Percentiles rank a stretch among this genome's conserved stretches.
These are phyloP conservation scores for Ophiostoma ips DNA, from an alignment of 2,329 filamentous ascomycete genomes.

Conservation along the genomic window DNA sequence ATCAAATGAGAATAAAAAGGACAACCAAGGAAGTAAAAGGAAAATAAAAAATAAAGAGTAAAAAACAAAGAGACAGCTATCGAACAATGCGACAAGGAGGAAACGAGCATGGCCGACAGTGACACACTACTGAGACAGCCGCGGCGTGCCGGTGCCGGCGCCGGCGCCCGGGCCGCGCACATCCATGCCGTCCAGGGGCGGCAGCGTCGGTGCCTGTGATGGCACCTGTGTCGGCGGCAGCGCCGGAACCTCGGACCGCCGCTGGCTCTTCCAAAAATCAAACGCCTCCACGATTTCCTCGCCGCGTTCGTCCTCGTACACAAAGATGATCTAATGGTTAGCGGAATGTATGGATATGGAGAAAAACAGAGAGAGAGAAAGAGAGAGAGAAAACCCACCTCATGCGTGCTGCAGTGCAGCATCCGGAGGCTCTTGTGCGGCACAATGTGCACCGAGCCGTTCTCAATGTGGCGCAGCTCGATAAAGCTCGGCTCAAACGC, in stretches of 20 bases:
- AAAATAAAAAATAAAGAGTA: background rate
- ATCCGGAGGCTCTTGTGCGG: constrained; percentile 94
- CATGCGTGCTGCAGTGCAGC: constrained; percentile 91
- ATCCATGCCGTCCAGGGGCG: background rate
- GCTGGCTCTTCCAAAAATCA: constrained; percentile 79
- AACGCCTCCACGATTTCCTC: constrained; percentile 89
- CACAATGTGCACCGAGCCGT: constrained; percentile 85
- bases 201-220: background rate
- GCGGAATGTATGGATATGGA: constrained; percentile 35
- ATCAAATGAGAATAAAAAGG: background rate
- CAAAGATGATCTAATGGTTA: constrained; percentile 70
- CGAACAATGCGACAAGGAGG: background rate
- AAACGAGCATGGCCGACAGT: too few relatives aligned
- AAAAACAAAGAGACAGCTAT: background rate
- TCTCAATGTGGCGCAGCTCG: constrained; percentile 91
- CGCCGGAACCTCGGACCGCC: constrained; percentile 24
- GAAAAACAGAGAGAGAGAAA: background rate
- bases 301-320: constrained; percentile 89
- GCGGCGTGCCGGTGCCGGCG: background rate
- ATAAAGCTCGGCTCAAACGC: constrained; percentile 97
- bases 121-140: constrained; percentile 7
- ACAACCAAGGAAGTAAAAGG: background rate
- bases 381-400: constrained; percentile 45
- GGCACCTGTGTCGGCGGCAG: too few relatives aligned
- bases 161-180: background rate